Base-by-base conservation (phyloP, 2,329 filamentous ascomycete genomes). In the Colletotrichum cereale region DNA sequence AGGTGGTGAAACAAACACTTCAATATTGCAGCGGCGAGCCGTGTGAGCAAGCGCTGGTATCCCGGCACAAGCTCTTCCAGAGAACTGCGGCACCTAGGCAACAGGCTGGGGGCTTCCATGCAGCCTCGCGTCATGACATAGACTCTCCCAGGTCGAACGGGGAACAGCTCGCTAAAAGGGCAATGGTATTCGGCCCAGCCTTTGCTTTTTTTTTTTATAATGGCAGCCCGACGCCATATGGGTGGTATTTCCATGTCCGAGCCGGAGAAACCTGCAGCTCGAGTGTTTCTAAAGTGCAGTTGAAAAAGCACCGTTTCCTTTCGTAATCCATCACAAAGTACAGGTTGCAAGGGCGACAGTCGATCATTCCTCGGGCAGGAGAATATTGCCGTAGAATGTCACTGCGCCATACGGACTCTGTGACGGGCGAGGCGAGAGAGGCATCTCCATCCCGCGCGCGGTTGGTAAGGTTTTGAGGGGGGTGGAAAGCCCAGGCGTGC, bases 91-190 rank as follows among this genome's bases (percentile, higher is more conserved):
- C 55, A 53, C 53, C 69, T 55, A 63, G 65, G 47, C 53, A 60
- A 48, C n/a, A 12, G 31, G 16, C 14, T 40, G 29, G 21, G 11
- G 18, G 38, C 58, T 63, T 29, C 44, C 26, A 64, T 68, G 58
- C 65, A 68, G 65, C 44, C 40, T 69, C 65, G 65, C 58, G 69
- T 63, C 64, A 67, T 60, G 57, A 58, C 16, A 36, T 63, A 29
- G 42, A 63, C 53, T 40, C 31, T 26, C 50, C 14, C 18, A 24
- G 42, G 21, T 26, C 24, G 14, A 38, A 55, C 48, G 31, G 29
- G 44, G 53, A 64, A 58, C 58, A 57, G 52, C 65, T 68, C 58
- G 58, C 68, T 66, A 56, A 55, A 48, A 55, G 26, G 38, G 67
- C 44, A 38, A 18, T 36, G 38, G 29, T n/a, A 36, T 11, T 16